Base-by-base conservation (phyloP, 176 grass and related monocot species). In the Carex scoparia region DNA sequence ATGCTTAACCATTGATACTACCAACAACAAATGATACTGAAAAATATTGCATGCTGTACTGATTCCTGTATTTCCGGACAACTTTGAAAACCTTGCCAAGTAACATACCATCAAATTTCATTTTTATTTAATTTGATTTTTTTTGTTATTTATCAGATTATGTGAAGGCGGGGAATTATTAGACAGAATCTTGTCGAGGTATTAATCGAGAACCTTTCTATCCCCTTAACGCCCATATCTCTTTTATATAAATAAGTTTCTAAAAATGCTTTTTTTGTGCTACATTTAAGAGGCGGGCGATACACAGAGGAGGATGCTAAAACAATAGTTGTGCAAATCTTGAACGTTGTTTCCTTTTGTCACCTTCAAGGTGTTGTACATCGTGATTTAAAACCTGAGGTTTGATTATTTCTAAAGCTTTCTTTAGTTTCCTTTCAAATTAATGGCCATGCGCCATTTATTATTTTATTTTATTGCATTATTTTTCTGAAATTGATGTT, bases 311-410 rank as follows among this genome's bases (percentile, higher is more conserved):
- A 89, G 19, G 93, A 99, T 91, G 97, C 97, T 62, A 99, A 96
- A 90, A 82, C 90, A 82, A 99, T 99, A 61, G 76, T 99, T 65
- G 87, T 91, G 18, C 97, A 99, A 56, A 99, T 99, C 80, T 87
- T 99, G 81, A 95, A 84, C 82, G 91, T 99, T 30, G 94, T 99
- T 90, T 89, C 97, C 48, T 99, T 94, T 92, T 99, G 97, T 75
- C 97, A 99, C 85, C 93, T 99, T 88, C 97, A 99, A 84, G 97
- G 97, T 5, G 90, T 99, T 76, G 90, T 99, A 40, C 97, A 99
- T 87, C 97, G 91, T 85, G 97, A 99, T 92, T 71, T 99, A 86
- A 99, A 99, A 89, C 97, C 97, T 82, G 97, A 99, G 97, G 96
- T 99, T n/a, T 88, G 85, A 32, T 84, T 58, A 78, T 67, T 63